Evolutionary conservation across 2,329 filamentous ascomycete genomes (phyloP), one percentile per base, ranked within the genome.

Genomic region (Mollisiaceae sp.): DNA sequence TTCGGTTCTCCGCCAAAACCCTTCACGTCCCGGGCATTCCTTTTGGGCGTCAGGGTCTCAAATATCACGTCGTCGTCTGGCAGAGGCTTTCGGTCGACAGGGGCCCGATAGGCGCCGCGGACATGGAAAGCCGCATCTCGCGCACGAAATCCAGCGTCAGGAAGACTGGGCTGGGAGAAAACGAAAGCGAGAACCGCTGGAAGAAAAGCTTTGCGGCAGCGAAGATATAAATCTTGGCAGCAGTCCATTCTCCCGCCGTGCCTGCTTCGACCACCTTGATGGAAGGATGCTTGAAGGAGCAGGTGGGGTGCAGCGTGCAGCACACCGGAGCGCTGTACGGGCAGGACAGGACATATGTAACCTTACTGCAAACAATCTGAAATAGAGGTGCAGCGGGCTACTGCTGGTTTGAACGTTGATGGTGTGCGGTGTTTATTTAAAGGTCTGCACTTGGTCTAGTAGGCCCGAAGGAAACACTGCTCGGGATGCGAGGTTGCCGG

Each of bases 81-180:
- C 35, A 39, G 12, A 36, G 22, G 12, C 12, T 56, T 5, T 14
- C 8, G 43, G 62, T 50, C 45, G 45, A 50, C n/a, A 50, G 45
- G 45, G 45, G 45, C 20, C 8, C n/a, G 45, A 24, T 50, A 50
- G 45, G 45, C 45, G 20, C 45, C 24, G 45, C 45, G 45, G 56
- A 62, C 12, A 38, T 45, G 45, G 2, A 9, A 64, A 67, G 60
- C 62, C 67, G 67, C 67, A 64, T 41, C 35, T 69, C 35, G 63
- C 67, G 65, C 65, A 52, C 27, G 36, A 64, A 67, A 47, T 69
- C 47, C 32, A 59, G 60, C 20, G 27, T 60, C 43, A 57, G 43
- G 45, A 60, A 52, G 38, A 43, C 41, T 18, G 27, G 55, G 52
- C 59, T 43, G 59, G 22, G 64, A 63, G 22, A 65, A 50, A 50